A percentile compares a stretch with the other conserved stretches of the same genome.
phyloP scores from a whole-genome alignment of 2,329 filamentous ascomycete species.

The Setomelanomma holmii region DNA sequence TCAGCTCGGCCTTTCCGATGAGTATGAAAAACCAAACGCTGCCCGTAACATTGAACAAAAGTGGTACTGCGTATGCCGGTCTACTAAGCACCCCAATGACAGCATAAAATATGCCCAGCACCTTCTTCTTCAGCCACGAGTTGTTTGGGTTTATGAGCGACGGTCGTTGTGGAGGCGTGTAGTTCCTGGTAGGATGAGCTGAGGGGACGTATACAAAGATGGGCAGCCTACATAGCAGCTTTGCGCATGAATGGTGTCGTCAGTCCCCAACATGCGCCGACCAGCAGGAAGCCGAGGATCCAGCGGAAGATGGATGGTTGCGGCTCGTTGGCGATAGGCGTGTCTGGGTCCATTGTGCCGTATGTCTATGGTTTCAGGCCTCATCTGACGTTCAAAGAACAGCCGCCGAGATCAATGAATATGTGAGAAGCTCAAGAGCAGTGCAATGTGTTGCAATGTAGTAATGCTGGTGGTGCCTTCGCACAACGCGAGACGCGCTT shows the following conservation, averaged over 20 bases:
- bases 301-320: constrained; percentile 72
- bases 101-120: constrained; percentile 73
- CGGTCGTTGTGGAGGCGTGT: constrained; percentile 61
- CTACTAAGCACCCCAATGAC: constrained; percentile 80
- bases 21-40: constrained; percentile 97
- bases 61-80: constrained; percentile 82
- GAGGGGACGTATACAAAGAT: neutral
- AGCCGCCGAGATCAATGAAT: too few species aligned
- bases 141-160: constrained; percentile 46
- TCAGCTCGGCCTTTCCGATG: constrained; percentile 90
- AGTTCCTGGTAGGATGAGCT: constrained; percentile 53
- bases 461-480: neutral
- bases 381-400: too few species aligned
- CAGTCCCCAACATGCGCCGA: constrained; percentile 91
- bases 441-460: neutral
- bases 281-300: constrained; percentile 85
- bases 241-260: constrained; percentile 88
- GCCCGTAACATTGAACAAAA: constrained; percentile 88
- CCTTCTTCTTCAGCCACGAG: constrained; percentile 68
- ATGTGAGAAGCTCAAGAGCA: too few species aligned
- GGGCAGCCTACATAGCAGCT: constrained; percentile 67
- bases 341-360: constrained; percentile 39
- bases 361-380: too few species aligned
- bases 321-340: constrained; percentile 28
- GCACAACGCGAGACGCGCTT: neutral